phyloP scores from a whole-genome alignment of 2,329 filamentous ascomycete genomes.

The Pyricularia pennisetigena region DNA sequence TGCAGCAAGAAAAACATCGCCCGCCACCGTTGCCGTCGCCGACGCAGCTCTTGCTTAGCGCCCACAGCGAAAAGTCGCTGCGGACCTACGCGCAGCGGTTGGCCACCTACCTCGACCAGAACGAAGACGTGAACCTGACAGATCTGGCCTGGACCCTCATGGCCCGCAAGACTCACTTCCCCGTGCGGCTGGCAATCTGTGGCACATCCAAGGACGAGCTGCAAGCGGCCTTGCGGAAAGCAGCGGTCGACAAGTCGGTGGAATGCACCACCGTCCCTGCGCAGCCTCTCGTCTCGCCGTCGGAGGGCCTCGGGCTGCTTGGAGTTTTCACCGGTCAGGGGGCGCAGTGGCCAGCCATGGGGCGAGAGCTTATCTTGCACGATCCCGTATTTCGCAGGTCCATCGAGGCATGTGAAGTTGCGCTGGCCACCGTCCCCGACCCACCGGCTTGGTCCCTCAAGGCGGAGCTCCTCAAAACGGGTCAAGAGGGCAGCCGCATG shows the following conservation, averaged over 20 bases:
- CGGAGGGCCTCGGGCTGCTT: conserved; percentile 22
- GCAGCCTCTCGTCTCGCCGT: neutral
- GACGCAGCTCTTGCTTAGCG: neutral
- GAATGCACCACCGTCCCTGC: neutral
- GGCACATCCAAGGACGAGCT: neutral
- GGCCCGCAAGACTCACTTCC: too few species aligned
- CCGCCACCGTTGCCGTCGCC: neutral
- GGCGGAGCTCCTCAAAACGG: conserved; percentile 23
- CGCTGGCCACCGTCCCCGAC: neutral
- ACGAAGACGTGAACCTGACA: neutral
- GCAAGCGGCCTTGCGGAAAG: neutral
- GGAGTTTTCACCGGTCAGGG: conserved; percentile 26
- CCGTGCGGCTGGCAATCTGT: too few species aligned
- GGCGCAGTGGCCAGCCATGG: conserved; percentile 32
- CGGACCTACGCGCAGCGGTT: neutral
- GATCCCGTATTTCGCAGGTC: conserved; percentile 23
- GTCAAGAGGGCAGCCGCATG: conserved; percentile 22
- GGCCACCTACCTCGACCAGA: neutral
- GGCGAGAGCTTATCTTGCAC: conserved; percentile 20
- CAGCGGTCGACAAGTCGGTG: neutral
- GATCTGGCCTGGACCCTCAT: neutral
- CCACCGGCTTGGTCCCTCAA: conserved; percentile 22
- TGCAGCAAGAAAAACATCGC: too few species aligned
- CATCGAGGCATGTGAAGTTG: conserved; percentile 17
- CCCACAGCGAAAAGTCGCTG: neutral